A percentile compares a stretch with the other conserved stretches of the same genome.
Evolutionary conservation across 768 basidiomycete genomes (phyloP).

Genomic region (Hericium coralloides): DNA sequence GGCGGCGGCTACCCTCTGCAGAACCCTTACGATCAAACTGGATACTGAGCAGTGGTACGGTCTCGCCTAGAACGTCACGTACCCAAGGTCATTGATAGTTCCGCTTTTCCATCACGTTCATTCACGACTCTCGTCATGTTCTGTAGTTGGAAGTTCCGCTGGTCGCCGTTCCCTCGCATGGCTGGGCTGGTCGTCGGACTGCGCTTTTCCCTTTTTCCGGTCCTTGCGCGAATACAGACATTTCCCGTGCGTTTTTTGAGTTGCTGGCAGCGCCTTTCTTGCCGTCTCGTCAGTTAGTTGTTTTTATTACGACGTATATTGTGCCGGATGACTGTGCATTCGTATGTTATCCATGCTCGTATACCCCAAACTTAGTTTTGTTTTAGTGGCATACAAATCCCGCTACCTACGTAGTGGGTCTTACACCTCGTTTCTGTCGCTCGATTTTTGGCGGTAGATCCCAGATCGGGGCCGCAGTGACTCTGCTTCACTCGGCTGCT

Average conservation of each 20-base stretch:
- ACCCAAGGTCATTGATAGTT: background rate
- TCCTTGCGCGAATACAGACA: background rate
- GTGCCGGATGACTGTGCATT: constrained; percentile 3
- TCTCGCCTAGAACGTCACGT: too few relatives aligned
- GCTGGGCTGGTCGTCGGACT: background rate
- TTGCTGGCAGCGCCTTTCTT: constrained; percentile 7
- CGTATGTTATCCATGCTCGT: background rate
- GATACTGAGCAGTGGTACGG: too few relatives aligned
- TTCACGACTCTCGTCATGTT: constrained; percentile 11
- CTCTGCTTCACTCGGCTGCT: too few relatives aligned
- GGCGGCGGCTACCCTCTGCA: constrained; percentile 12
- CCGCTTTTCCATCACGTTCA: background rate
- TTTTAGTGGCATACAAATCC: background rate
- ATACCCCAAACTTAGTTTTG: background rate
- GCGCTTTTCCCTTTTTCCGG: constrained; percentile 4
- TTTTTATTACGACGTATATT: background rate
- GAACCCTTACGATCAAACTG: too few relatives aligned
- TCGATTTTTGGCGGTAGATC: too few relatives aligned
- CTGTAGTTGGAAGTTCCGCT: background rate
- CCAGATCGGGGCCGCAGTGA: too few relatives aligned
- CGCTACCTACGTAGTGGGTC: too few relatives aligned
- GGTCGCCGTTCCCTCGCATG: constrained; percentile 2
- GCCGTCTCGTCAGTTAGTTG: background rate
- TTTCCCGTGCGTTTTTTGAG: background rate
- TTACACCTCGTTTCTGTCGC: too few relatives aligned